Evolutionary conservation across 2,329 filamentous ascomycete genomes (phyloP).

Genomic region (Tympanopsis confertula): DNA sequence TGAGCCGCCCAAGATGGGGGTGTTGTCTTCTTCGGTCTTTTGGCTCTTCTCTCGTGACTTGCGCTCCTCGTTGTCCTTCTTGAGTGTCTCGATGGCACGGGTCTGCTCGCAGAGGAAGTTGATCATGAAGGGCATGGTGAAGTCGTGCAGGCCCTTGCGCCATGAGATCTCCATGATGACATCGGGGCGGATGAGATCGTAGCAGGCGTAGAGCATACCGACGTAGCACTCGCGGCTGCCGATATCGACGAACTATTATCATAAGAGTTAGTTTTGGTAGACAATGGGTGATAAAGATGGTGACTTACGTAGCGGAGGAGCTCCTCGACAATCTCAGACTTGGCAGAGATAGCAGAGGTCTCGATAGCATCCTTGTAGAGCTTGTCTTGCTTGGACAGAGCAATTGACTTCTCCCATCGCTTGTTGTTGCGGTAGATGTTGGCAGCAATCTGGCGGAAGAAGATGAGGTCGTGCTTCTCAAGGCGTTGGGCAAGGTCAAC

Average conservation of each 20-base stretch:
- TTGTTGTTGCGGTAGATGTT: constrained; percentile 99
- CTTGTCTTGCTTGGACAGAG: constrained; percentile 97
- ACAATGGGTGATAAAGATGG: constrained; percentile 1
- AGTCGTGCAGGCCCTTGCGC: constrained; percentile 88
- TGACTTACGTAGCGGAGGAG: constrained; percentile 86
- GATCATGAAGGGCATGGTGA: constrained; percentile 99
- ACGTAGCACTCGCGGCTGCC: constrained; percentile 98
- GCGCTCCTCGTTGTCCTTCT: constrained; percentile 92
- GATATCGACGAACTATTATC: constrained; percentile 83
- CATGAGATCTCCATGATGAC: constrained; percentile 92
- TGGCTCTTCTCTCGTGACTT: constrained; percentile 62
- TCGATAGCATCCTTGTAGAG: constrained; percentile 99
- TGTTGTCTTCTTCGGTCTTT: constrained; percentile 83
- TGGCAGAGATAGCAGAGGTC: constrained; percentile 83
- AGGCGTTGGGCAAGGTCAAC: constrained; percentile 83
- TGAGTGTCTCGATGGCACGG: constrained; percentile 69
- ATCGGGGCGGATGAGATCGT: constrained; percentile 89
- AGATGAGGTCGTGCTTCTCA: constrained; percentile 95
- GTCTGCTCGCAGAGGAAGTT: constrained; percentile 91
- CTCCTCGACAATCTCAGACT: constrained; percentile 87
- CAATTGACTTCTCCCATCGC: constrained; percentile 98
- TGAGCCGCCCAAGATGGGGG: constrained; percentile 78
- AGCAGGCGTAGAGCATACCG: constrained; percentile 98
- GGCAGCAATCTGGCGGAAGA: constrained; percentile 97
- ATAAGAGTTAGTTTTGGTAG: constrained; percentile 16